Conservation (phyloP, 768 basidiomycete species). For the Rubroboletus pulcherrimus region DNA sequence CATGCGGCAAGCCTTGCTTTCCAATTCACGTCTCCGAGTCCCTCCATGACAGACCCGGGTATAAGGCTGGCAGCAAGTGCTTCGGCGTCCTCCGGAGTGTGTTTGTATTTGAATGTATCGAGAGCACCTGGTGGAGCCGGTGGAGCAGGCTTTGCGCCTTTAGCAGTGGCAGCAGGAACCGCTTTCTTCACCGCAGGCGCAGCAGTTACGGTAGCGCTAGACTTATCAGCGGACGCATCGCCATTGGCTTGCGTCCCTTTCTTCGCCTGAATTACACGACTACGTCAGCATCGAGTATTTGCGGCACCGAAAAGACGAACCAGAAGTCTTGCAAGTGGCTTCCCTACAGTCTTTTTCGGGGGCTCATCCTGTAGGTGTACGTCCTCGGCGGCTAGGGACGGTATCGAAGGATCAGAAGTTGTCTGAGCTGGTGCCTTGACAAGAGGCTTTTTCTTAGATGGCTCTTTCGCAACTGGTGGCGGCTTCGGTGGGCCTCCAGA, state of each 20-base stretch:
- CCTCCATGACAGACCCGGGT: slow-evolving; percentile 64
- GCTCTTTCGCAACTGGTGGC: slow-evolving; percentile 29
- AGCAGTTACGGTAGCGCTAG: slow-evolving; percentile 26
- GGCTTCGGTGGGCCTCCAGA: slow-evolving; percentile 46
- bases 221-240: slow-evolving; percentile 19
- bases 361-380: slow-evolving; percentile 28
- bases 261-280: slow-evolving; percentile 41
- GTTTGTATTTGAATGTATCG: slow-evolving; percentile 89
- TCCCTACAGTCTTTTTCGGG: slow-evolving; percentile 45
- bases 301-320: slow-evolving; percentile 24
- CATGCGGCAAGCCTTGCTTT: slow-evolving; percentile 84
- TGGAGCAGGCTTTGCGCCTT: slow-evolving; percentile 46
- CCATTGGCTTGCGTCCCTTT: slow-evolving; percentile 43
- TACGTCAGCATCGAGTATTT: slow-evolving; percentile 1
- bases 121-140: slow-evolving; percentile 50
- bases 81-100: slow-evolving; percentile 90
- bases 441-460: slow-evolving; percentile 36
- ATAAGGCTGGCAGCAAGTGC: slow-evolving; percentile 67
- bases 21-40: slow-evolving; percentile 89
- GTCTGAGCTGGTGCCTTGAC: slow-evolving; percentile 28
- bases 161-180: slow-evolving; percentile 36
- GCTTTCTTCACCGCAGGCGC: slow-evolving; percentile 43
- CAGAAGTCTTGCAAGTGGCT: slow-evolving; percentile 47
- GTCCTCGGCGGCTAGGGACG: slow-evolving; percentile 12
- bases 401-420: slow-evolving; percentile 18